Conservation (phyloP, 1,284 basidiomycete species). For the Moniliella sp. region DNA sequence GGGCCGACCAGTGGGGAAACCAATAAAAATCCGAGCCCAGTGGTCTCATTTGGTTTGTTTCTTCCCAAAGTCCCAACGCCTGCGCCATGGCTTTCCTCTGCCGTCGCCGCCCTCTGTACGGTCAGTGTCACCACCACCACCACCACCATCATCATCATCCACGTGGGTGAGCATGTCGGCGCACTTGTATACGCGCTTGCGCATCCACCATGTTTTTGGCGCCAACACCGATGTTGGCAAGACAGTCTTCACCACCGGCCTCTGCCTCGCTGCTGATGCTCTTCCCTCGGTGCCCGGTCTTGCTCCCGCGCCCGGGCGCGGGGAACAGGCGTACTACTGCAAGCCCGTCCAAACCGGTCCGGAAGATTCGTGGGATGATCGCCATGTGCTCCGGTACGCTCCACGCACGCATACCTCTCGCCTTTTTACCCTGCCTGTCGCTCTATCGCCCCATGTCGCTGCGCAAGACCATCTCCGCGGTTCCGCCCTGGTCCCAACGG, state of each 20-base stretch:
- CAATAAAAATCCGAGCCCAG: too few relatives aligned
- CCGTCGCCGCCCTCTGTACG: too few relatives aligned
- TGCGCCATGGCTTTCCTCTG: too few relatives aligned
- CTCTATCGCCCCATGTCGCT: conserved; percentile 80
- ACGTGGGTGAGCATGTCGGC: too few relatives aligned
- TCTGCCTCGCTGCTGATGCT: conserved; percentile 18
- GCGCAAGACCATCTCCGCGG: conserved; percentile 18
- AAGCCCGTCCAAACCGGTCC: conserved; percentile 30
- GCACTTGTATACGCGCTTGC: conserved; percentile 9
- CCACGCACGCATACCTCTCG: conserved; percentile 43
- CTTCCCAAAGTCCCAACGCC: too few relatives aligned
- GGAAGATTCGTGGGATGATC: conserved; percentile 10
- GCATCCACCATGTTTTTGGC: conserved; percentile 26
- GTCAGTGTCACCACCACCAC: too few relatives aligned
- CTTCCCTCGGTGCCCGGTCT: conserved; percentile 6
- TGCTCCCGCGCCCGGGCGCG: conserved; percentile 1
- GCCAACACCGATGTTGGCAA: conserved; percentile 33
- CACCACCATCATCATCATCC: too few relatives aligned
- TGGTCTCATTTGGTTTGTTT: too few relatives aligned
- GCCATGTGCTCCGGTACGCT: conserved; percentile 13
- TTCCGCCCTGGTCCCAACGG: conserved; percentile 20
- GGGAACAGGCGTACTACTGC: conserved; percentile 20
- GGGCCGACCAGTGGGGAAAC: too few relatives aligned
- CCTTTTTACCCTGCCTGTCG: conserved; percentile 62
- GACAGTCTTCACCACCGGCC: conserved; percentile 31